These are phyloP conservation scores for Discostella stelligera DNA, from an alignment of 352 stramenopile species.

Conservation along the genomic window DNA sequence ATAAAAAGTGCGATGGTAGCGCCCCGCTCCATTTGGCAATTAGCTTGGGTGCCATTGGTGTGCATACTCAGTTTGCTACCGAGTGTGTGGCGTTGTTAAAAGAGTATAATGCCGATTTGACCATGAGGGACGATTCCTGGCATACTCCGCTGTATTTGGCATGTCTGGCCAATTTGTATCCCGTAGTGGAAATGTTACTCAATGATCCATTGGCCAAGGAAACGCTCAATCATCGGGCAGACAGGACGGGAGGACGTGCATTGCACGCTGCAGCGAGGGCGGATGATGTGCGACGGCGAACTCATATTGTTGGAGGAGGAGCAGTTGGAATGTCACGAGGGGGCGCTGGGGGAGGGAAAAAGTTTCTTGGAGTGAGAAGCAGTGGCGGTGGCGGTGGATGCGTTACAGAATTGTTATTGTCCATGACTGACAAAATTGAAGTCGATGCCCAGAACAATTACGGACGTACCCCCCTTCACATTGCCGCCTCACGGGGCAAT, in stretches of 20 bases:
- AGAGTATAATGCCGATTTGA: conserved; percentile 65
- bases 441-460: conserved; percentile 74
- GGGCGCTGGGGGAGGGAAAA: neutral
- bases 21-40: conserved; percentile 77
- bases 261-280: conserved; percentile 77
- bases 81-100: conserved; percentile 65
- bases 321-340: neutral
- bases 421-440: conserved; percentile 57
- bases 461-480: conserved; percentile 72
- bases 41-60: conserved; percentile 64
- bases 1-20: conserved; percentile 76
- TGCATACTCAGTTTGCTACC: conserved; percentile 67
- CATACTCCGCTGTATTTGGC: conserved; percentile 78
- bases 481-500: conserved; percentile 70
- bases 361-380: too few species aligned
- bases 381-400: neutral
- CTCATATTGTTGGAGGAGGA: conserved; percentile 2
- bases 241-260: conserved; percentile 65
- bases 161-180: conserved; percentile 64
- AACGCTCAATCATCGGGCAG: conserved; percentile 64
- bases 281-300: conserved; percentile 38
- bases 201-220: conserved; percentile 48
- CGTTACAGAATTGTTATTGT: conserved; percentile 67
- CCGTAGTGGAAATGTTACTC: conserved; percentile 68
- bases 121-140: conserved; percentile 73